phyloP scores from a whole-genome alignment of 768 basidiomycete genomes.

The Coprinopsis cinerea region DNA sequence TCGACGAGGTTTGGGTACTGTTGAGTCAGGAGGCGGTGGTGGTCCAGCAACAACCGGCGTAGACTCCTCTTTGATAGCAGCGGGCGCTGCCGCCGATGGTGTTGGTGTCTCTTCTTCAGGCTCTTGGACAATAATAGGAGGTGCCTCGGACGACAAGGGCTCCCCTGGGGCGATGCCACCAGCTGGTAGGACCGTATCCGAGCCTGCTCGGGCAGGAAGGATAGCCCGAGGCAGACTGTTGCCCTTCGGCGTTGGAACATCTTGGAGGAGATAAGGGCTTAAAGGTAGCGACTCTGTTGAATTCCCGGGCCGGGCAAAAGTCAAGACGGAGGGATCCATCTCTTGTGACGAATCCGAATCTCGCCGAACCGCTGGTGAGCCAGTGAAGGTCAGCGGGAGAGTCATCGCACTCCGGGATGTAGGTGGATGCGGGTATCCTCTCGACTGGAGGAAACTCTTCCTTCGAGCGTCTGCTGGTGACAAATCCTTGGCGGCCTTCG shows the following conservation, averaged over 20 bases:
- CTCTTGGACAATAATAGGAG: constrained; percentile 10
- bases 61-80: constrained; percentile 2
- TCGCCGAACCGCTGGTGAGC: constrained; percentile 18
- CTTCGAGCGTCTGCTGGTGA: constrained; percentile 17
- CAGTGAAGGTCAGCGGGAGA: constrained; percentile 13
- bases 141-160: background rate
- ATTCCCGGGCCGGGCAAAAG: constrained; percentile 67
- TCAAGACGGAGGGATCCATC: constrained; percentile 71
- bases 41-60: constrained; percentile 14
- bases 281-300: constrained; percentile 67
- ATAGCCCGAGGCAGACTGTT: background rate
- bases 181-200: background rate
- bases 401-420: constrained; percentile 13
- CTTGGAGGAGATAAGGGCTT: constrained; percentile 17
- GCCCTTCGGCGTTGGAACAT: constrained; percentile 28
- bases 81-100: constrained; percentile 3
- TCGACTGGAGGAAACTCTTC: constrained; percentile 10
- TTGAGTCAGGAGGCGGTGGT: constrained; percentile 18
- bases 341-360: constrained; percentile 28
- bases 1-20: constrained; percentile 11
- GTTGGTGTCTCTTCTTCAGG: constrained; percentile 11
- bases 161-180: background rate
- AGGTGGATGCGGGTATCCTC: constrained; percentile 1
- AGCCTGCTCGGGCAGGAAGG: background rate
- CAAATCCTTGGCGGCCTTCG: constrained; percentile 24